Percentiles rank a stretch among this genome's conserved stretches.
Evolutionary conservation across 2,329 filamentous ascomycete genomes (phyloP).

Genomic region (Diaporthe sp.): DNA sequence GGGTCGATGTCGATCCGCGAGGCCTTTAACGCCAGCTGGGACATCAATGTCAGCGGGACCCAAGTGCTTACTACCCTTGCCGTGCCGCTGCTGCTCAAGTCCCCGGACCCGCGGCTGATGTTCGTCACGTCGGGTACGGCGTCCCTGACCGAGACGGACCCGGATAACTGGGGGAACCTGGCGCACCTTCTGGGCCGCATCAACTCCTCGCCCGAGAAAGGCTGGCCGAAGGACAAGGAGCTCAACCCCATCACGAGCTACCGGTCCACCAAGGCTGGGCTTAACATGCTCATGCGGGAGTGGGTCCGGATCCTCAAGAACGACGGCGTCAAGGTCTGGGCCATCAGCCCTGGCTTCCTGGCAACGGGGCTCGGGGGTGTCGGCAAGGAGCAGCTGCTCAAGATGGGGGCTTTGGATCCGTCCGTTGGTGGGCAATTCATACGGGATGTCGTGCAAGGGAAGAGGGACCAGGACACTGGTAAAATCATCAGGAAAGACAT

Average conservation of each 20-base stretch:
- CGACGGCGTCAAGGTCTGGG: slow-evolving; percentile 60
- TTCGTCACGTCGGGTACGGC: slow-evolving; percentile 64
- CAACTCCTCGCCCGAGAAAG: slow-evolving; percentile 46
- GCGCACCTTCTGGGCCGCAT: slow-evolving; percentile 31
- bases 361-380: slow-evolving; percentile 34
- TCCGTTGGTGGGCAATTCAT: slow-evolving; percentile 56
- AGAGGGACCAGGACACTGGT: slow-evolving; percentile 36
- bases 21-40: slow-evolving; percentile 61
- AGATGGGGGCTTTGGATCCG: slow-evolving; percentile 53
- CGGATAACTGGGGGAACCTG: slow-evolving; percentile 48
- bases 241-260: slow-evolving; percentile 50
- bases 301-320: slow-evolving; percentile 57
- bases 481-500: slow-evolving; percentile 30
- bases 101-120: slow-evolving; percentile 59
- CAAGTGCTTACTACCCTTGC: slow-evolving; percentile 58
- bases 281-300: slow-evolving; percentile 65
- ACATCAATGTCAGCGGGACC: slow-evolving; percentile 65
- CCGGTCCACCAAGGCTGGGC: slow-evolving; percentile 57
- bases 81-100: slow-evolving; percentile 61
- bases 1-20: slow-evolving; percentile 54
- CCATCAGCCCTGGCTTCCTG: slow-evolving; percentile 36
- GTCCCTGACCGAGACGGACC: slow-evolving; percentile 52
- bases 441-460: slow-evolving; percentile 48
- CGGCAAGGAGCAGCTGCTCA: slow-evolving; percentile 51
- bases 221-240: slow-evolving; percentile 61